Evolutionary conservation across 2,329 filamentous ascomycete genomes (phyloP).

Genomic region (Ceratocystis albifundus): DNA sequence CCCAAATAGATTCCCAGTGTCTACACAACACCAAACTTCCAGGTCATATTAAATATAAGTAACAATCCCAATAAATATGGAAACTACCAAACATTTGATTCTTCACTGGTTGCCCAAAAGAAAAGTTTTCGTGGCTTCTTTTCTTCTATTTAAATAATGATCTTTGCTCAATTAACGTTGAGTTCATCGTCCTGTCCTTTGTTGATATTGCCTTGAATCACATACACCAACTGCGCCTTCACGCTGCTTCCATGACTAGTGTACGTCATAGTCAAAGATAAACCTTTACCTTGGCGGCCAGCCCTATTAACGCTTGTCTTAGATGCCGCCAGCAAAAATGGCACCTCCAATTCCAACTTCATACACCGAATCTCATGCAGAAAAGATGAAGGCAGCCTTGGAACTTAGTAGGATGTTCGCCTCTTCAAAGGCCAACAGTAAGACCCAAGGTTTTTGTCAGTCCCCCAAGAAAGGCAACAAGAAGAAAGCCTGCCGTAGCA

Average conservation of each 20-base stretch:
- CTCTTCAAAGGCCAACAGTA: background rate
- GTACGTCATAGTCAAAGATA: too few species aligned
- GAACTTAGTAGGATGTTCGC: slow-evolving; percentile 1
- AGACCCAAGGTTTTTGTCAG: background rate
- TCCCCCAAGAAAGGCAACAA: background rate
- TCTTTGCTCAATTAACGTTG: background rate
- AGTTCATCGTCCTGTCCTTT: too few species aligned
- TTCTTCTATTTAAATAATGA: background rate
- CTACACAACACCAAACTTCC: background rate
- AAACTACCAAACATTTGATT: background rate
- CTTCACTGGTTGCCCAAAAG: background rate
- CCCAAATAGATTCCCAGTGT: background rate
- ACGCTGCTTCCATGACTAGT: too few species aligned
- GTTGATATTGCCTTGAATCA: too few species aligned
- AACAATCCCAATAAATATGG: background rate
- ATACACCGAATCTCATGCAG: background rate
- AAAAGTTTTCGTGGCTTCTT: background rate
- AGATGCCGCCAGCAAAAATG: background rate
- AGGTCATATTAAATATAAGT: background rate
- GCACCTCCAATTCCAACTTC: background rate
- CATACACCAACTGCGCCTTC: too few species aligned
- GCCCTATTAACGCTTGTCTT: background rate
- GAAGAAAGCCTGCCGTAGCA: background rate
- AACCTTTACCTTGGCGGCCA: too few species aligned
- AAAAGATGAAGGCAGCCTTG: background rate